Evolutionary conservation across 305 asterid genomes (phyloP), one percentile per base, ranked within the genome.

Genomic region (Ajuga reptans): DNA sequence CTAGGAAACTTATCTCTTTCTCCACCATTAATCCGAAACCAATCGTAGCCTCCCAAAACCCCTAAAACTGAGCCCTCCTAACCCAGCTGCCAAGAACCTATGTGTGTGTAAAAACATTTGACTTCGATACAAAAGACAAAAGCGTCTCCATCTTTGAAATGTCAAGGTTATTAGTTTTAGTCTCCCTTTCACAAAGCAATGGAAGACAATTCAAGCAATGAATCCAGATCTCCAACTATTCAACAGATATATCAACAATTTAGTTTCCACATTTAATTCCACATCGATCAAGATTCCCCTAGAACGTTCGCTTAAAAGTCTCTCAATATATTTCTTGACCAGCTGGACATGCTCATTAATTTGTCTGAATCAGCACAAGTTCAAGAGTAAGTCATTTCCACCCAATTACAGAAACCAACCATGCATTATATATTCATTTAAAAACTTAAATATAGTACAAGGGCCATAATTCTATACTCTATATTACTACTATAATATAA

Each of bases 61-160:
- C 27, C 27, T 21, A 21, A 21, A 1, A 36, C 5, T 9, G 41
- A 5, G 9, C 41, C 41, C 41, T 34, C 39, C 41, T 9, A 36
- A 1, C 41, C 41, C 41, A 36, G 9, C 41, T 36, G 41, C 8
- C 41, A 36, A 36, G 41, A 36, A 36, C 41, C 41, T 36, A n/a
- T n/a, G n/a, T 36, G 9, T 21, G 2, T 55, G 42, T 2, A 46
- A 56, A 45, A 45, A 21, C 36, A 65, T 47, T 33, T 57, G 46
- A 45, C 72, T 18, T 15, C 33, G 50, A 66, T 27, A 39, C 50
- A 49, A 58, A 66, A 52, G 69, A 50, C 16, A 43, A 5, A 39
- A 34, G 29, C 42, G 37, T 42, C 9, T 60, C 18, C 66, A 66
- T 31, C 68, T 70, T 69, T 55, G 76, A 78, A 81, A 78, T 69